These are phyloP conservation scores for Leavenworthia alabamica DNA, from an alignment of 345 rosid species.

Conservation along the genomic window DNA sequence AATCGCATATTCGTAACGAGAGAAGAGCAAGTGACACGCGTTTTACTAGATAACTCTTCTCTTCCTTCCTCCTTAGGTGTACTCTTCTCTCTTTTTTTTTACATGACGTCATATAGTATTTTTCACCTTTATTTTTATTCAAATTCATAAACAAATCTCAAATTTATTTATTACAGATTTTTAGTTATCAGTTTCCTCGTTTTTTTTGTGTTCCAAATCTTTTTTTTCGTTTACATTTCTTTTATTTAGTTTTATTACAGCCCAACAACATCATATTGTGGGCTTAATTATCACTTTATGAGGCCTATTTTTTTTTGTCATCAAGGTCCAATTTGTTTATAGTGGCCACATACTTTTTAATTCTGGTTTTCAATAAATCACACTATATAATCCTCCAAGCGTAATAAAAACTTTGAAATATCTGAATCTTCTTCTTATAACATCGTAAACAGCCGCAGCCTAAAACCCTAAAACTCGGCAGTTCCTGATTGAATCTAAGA, in stretches of 20 bases:
- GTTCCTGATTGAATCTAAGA: background rate
- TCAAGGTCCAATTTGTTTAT: background rate
- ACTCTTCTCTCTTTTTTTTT: background rate
- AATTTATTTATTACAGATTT: too few species aligned
- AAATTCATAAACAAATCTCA: background rate
- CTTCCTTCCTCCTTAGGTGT: background rate
- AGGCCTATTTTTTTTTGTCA: too few species aligned
- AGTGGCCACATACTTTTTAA: too few species aligned
- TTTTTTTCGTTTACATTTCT: too few species aligned
- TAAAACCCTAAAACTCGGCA: slow-evolving; percentile 5
- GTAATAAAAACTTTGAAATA: too few species aligned
- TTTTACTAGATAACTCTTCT: slow-evolving; percentile 15
- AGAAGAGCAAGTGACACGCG: slow-evolving; percentile 19
- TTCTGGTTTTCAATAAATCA: too few species aligned
- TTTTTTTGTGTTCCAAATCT: too few species aligned
- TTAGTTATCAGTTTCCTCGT: too few species aligned
- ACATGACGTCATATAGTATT: slow-evolving; percentile 6
- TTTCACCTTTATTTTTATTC: background rate
- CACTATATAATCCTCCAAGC: too few species aligned
- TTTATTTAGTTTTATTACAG: background rate
- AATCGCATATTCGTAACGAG: slow-evolving; percentile 13
- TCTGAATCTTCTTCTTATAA: background rate
- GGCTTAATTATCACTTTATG: background rate
- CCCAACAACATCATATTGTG: background rate
- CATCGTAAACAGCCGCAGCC: background rate